Evolutionary conservation across 352 stramenopile species (phyloP), one percentile per base, ranked within the genome.

Genomic region (Aphanomyces stellatus): DNA sequence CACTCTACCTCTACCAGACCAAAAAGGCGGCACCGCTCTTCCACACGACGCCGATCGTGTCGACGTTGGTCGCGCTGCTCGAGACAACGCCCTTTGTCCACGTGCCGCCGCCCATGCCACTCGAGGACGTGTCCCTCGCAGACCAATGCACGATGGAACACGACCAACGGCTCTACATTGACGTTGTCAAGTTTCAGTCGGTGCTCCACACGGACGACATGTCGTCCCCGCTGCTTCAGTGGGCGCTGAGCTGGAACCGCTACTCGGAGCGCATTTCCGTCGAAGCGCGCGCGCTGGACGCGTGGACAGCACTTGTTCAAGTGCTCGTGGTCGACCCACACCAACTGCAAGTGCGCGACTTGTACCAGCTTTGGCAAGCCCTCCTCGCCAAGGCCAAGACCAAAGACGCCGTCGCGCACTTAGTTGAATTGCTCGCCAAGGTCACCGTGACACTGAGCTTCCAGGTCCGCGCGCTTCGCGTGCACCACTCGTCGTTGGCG

Each of bases 211-310:
- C 19, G 11, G 33, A 31, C 19, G 46, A 22, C n/a, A 11, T 37
- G 10, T 33, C 59, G 33, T 71, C 88, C 33, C 57, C 74, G 49
- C 78, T 91, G 53, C 65, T 94, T 30, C 76, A 88, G 63, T 94
- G 85, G 85, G 82, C 85, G 7, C 77, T 92, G 28, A 75, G 87
- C 43, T 94, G 85, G 85, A 94, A 94, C 57, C 72, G 87, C 28
- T 94, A 90, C 67, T 94, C 85, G 31, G 85, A 94, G 53, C 80
- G 82, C 24, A 80, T 94, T 59, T 82, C 81, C 7, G 85, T 84
- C 10, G 83, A 92, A 65, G 91, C 82, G 42, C 83, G 92, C 22
- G 77, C 82, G 34, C 67, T 94, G 7, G 90, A 90, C 67, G 90
- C 83, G 31, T 73, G 90, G 13, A 80, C 82, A 8, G 82, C 91